phyloP scores from a whole-genome alignment of 768 basidiomycete species.

The Podaxis sp. region DNA sequence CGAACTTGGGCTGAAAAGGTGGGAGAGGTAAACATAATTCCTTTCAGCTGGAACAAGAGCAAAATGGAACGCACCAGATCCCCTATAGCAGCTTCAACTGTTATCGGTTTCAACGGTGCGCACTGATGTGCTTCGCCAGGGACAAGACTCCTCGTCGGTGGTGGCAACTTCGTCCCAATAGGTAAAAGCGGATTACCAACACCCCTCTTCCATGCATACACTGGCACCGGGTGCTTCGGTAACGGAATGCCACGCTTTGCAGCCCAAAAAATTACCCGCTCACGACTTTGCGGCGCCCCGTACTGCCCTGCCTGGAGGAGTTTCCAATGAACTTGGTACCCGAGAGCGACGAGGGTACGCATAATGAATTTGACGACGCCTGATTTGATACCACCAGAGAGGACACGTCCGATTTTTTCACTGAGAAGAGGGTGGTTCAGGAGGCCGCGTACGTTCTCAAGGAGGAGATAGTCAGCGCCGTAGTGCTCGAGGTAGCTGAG shows the following conservation, averaged over 20 bases:
- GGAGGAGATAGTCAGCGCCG: conserved; percentile 58
- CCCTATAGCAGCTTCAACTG: conserved; percentile 62
- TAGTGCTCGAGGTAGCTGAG: conserved; percentile 68
- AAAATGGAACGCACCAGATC: conserved; percentile 56
- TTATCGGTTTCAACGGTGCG: conserved; percentile 61
- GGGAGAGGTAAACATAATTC: too few relatives aligned
- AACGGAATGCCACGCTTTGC: conserved; percentile 56
- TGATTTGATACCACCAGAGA: conserved; percentile 40
- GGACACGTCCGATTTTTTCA: conserved; percentile 30
- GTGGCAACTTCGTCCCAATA: conserved; percentile 39
- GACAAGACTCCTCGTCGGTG: conserved; percentile 43
- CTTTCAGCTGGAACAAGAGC: not conserved
- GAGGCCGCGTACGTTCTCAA: conserved; percentile 75
- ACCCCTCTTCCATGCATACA: conserved; percentile 45
- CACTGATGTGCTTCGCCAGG: conserved; percentile 42
- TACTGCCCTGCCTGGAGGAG: conserved; percentile 70
- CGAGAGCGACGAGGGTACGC: conserved; percentile 58
- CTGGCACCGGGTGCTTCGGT: conserved; percentile 65
- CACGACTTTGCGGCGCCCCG: conserved; percentile 69
- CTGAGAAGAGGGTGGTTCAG: conserved; percentile 43
- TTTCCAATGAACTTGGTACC: conserved; percentile 73
- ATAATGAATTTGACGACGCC: conserved; percentile 70
- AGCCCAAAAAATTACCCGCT: conserved; percentile 68
- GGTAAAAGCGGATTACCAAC: conserved; percentile 40
- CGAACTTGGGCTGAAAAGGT: conserved; percentile 55